Percentiles rank a stretch among this genome's conserved stretches.
These are phyloP conservation scores for Domatiomyces globalis DNA, from an alignment of 2,329 filamentous ascomycete genomes.

Conservation along the genomic window DNA sequence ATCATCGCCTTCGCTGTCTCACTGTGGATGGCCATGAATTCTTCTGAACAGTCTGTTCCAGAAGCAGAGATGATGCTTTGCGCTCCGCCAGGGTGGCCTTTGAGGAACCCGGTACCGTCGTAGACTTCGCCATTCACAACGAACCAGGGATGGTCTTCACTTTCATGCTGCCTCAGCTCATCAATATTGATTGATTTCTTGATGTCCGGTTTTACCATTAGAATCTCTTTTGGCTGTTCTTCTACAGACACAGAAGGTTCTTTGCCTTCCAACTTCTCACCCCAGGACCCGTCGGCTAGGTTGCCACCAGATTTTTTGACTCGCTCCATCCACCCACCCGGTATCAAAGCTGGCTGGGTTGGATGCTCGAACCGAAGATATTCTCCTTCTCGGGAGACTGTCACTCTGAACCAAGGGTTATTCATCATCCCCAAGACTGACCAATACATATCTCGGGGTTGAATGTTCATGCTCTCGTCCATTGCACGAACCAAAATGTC, in stretches of 20 bases:
- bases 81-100: slow-evolving; percentile 73
- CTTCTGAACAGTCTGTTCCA: slow-evolving; percentile 69
- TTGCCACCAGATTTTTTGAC: slow-evolving; percentile 73
- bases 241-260: slow-evolving; percentile 29
- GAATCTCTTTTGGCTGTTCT: slow-evolving; percentile 51
- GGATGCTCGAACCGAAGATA: slow-evolving; percentile 71
- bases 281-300: slow-evolving; percentile 71
- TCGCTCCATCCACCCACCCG: slow-evolving; percentile 85
- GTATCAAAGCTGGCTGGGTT: slow-evolving; percentile 61
- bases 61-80: slow-evolving; percentile 71
- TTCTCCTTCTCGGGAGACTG: slow-evolving; percentile 54
- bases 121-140: slow-evolving; percentile 80
- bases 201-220: slow-evolving; percentile 59
- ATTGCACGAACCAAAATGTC: slow-evolving; percentile 74
- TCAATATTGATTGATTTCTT: slow-evolving; percentile 51
- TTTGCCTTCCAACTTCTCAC: slow-evolving; percentile 50
- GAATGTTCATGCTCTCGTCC: slow-evolving; percentile 77
- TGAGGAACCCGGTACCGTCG: slow-evolving; percentile 65
- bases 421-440: slow-evolving; percentile 96
- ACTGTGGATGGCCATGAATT: slow-evolving; percentile 84
- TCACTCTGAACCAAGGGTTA: slow-evolving; percentile 80
- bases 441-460: slow-evolving; percentile 94
- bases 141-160: slow-evolving; percentile 63
- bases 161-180: slow-evolving; percentile 56
- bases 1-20: slow-evolving; percentile 90